Evolutionary conservation across 257 asterid genomes (phyloP), one percentile per base, ranked within the genome.

Genomic region (Solanum sejunctum): DNA sequence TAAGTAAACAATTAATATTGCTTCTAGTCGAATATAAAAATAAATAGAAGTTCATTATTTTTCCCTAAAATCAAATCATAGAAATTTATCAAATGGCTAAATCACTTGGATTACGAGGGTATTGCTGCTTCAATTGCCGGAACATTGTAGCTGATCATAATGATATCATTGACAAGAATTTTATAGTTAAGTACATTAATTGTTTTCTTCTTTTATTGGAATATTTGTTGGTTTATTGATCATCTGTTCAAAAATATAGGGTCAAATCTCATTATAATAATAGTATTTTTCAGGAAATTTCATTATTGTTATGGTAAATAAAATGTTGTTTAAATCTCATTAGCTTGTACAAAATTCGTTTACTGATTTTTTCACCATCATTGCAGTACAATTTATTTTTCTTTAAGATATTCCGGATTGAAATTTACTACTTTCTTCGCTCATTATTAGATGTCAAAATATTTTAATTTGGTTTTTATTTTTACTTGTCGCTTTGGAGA

Each of bases 91-190:
- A 66, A 20, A 66, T 83, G 85, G 36, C 47, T 49, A 55, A 16
- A 78, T 78, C 78, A 55, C 36, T 36, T 26, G 84, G n/a, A 15
- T 78, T 83, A 26, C 69, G 71, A 54, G n/a, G 66, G 21, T 78
- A 85, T 73, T 78, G 84, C 71, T 85, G 87, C 84, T 85, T 78
- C 87, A 51, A 61, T 17, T 85, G 84, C 61, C 52, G 69, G 23
- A 85, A 51, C 61, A 12, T 63, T 26, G 45, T 78, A 32, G 87
- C 84, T 28, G 36, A 47, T 77, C 80, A 78, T 49, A 73, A 85
- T 63, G 84, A 78, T 43, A 78, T 78, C 15, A 47, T 78, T 1
- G 17, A n/a, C 69, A 85, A 85, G 73, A 2, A n/a, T n/a, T 63
- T 78, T 61, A 21, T 84, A 55, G 86, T 84, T 32, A 73, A 45